Percentiles rank a stretch among this genome's conserved stretches.
Conservation (phyloP, 2,329 filamentous ascomycete species). For the Eutypa lata region DNA sequence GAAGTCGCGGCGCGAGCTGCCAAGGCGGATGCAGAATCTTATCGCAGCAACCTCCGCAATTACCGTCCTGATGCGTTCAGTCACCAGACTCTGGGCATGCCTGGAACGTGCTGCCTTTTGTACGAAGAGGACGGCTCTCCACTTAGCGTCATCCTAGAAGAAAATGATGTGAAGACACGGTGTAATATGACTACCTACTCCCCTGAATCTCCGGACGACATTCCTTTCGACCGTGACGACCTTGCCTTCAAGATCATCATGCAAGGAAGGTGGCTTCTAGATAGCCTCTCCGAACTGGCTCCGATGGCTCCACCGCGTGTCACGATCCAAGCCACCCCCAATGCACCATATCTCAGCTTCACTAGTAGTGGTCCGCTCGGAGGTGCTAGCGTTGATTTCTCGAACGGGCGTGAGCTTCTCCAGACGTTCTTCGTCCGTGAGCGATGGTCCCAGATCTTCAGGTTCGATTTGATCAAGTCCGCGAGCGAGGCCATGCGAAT, state of each 20-base stretch:
- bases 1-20: conserved; percentile 59
- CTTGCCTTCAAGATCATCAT: conserved; percentile 93
- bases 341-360: conserved; percentile 70
- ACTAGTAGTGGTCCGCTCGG: conserved; percentile 60
- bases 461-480: conserved; percentile 81
- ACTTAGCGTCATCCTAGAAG: conserved; percentile 81
- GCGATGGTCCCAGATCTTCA: conserved; percentile 70
- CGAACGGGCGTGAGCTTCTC: conserved; percentile 62
- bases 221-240: conserved; percentile 80
- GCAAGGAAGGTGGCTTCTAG: conserved; percentile 70
- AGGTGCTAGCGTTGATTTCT: conserved; percentile 64
- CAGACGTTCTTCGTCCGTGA: conserved; percentile 69
- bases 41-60: conserved; percentile 59
- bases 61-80: conserved; percentile 74
- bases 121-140: conserved; percentile 74
- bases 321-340: conserved; percentile 62
- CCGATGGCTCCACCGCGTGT: conserved; percentile 71
- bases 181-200: conserved; percentile 90
- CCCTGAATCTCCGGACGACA: conserved; percentile 70
- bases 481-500: conserved; percentile 90
- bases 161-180: conserved; percentile 81
- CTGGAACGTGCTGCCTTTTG: conserved; percentile 79
- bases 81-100: conserved; percentile 76
- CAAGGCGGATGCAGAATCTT: conserved; percentile 57
- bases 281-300: conserved; percentile 67